A percentile compares a stretch with the other conserved stretches of the same genome.
These are phyloP conservation scores for Trichophyton mentagrophytes DNA, from an alignment of 2,329 filamentous ascomycete species.

Conservation along the genomic window DNA sequence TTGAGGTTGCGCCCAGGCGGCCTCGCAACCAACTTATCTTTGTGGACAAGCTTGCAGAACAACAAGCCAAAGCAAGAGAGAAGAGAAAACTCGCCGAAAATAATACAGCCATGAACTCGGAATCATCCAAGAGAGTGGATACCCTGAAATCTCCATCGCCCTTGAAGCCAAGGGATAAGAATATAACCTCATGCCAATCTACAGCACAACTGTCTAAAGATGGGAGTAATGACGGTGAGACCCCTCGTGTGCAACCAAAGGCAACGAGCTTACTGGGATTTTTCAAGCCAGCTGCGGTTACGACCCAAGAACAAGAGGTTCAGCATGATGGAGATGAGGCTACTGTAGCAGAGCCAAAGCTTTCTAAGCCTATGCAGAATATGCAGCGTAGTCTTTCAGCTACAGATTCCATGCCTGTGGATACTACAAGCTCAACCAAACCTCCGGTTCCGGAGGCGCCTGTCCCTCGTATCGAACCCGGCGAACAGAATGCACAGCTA, in stretches of 20 bases:
- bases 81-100: neutral
- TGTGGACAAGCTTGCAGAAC: constrained; percentile 23
- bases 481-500: neutral
- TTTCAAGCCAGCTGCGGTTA: neutral
- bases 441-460: neutral
- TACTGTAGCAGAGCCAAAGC: neutral
- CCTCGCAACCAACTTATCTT: constrained; percentile 35
- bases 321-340: neutral
- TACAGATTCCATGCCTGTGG: neutral
- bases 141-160: neutral
- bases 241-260: neutral
- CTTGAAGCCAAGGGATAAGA: neutral
- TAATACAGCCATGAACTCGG: neutral
- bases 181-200: neutral
- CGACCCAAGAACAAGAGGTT: neutral
- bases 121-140: neutral
- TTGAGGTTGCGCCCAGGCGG: constrained; percentile 24
- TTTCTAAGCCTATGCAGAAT: neutral
- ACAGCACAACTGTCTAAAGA: neutral
- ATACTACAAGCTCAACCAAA: neutral
- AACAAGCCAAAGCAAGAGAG: neutral
- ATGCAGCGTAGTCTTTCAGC: neutral
- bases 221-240: neutral
- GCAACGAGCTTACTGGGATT: neutral
- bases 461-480: neutral